A percentile compares a stretch with the other conserved stretches of the same genome.
Evolutionary conservation across 1,139 yeast species (phyloP).

Genomic region (Scheffersomyces segobiensis): DNA sequence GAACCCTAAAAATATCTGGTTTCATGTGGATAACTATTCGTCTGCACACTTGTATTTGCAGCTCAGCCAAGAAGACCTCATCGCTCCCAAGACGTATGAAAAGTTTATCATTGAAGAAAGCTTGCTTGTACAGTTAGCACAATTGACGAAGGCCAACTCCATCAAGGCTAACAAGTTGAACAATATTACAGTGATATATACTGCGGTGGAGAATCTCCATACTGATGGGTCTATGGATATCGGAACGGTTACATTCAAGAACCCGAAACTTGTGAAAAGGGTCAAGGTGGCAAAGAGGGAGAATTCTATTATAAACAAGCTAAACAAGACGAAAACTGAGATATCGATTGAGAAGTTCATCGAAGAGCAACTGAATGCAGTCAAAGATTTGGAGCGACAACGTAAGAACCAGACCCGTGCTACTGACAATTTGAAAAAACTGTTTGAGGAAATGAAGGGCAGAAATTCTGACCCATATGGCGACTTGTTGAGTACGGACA

Average conservation of each 20-base stretch:
- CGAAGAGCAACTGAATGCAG: constrained; percentile 40
- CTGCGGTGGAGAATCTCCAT: constrained; percentile 74
- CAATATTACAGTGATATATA: constrained; percentile 68
- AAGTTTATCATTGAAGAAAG: constrained; percentile 48
- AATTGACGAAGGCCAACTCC: constrained; percentile 77
- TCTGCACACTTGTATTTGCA: constrained; percentile 83
- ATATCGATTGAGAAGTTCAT: constrained; percentile 51
- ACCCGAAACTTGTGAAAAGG: constrained; percentile 54
- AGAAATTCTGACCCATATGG: constrained; percentile 53
- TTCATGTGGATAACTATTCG: constrained; percentile 78
- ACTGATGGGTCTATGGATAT: constrained; percentile 76
- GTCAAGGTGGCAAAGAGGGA: constrained; percentile 58
- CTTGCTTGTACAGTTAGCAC: constrained; percentile 64
- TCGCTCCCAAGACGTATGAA: constrained; percentile 27
- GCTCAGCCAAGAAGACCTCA: constrained; percentile 42
- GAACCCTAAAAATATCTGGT: constrained; percentile 73
- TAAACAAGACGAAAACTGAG: constrained; percentile 63
- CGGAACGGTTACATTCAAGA: constrained; percentile 80
- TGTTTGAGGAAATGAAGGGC: constrained; percentile 26
- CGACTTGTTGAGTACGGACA: constrained; percentile 55
- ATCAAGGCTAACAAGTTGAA: constrained; percentile 75
- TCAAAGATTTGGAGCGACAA: constrained; percentile 35
- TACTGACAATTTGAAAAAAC: constrained; percentile 21
- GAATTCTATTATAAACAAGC: constrained; percentile 61
- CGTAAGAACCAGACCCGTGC: constrained; percentile 34